phyloP scores from a whole-genome alignment of 2,329 filamentous ascomycete genomes.

The Arthrinium puccinioides region DNA sequence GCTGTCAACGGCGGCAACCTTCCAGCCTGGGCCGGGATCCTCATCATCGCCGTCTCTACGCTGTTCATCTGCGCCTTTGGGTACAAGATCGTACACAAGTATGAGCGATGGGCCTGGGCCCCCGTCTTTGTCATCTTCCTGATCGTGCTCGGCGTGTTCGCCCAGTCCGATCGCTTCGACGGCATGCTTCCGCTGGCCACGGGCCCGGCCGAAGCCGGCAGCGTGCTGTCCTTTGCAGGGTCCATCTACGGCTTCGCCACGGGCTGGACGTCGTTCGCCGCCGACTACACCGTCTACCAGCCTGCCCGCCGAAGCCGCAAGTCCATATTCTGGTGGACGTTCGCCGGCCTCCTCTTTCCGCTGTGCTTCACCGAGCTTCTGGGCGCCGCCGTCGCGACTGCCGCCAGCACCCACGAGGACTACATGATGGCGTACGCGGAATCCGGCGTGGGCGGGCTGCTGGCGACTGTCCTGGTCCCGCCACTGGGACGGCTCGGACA shows the following conservation, averaged over 20 bases:
- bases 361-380: constrained; percentile 70
- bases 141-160: constrained; percentile 62
- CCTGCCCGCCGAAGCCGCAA: constrained; percentile 49
- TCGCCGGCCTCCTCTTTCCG: constrained; percentile 60
- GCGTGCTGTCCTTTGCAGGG: constrained; percentile 57
- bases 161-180: constrained; percentile 57
- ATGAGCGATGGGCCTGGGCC: constrained; percentile 71
- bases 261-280: constrained; percentile 68
- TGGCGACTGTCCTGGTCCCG: constrained; percentile 57
- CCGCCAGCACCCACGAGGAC: constrained; percentile 44
- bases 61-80: constrained; percentile 66
- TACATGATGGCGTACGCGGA: constrained; percentile 48
- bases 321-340: constrained; percentile 64
- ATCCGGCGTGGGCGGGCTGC: constrained; percentile 58
- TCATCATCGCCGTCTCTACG: constrained; percentile 64
- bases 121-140: constrained; percentile 68
- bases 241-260: constrained; percentile 63
- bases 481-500: constrained; percentile 61
- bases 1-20: constrained; percentile 59
- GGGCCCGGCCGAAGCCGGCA: constrained; percentile 52
- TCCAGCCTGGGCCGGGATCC: constrained; percentile 66
- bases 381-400: constrained; percentile 62
- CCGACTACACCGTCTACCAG: constrained; percentile 78
- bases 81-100: constrained; percentile 68
- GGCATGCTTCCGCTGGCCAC: constrained; percentile 47